Base-by-base conservation (phyloP, 805 yeast genomes). In the Sporopachydermia quercuum region DNA sequence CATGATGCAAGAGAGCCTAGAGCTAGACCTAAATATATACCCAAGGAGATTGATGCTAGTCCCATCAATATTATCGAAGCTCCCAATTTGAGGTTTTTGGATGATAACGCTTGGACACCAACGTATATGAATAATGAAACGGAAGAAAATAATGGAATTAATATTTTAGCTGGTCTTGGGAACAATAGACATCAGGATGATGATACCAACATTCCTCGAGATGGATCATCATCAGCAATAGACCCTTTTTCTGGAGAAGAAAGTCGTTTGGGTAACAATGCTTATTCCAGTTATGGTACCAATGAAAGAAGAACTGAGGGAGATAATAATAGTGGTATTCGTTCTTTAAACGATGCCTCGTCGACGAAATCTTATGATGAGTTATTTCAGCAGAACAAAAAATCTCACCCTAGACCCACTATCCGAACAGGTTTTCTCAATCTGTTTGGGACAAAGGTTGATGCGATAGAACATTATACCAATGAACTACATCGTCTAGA, bases 401-500 rank as follows among this genome's bases (percentile, higher is more conserved):
- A 19, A 19, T 38, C 13, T 39, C 39, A 14, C 11, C 15, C 4
- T 46, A 43, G 50, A 19, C 54, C 59, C n/a, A 53, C 47, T 15
- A 49, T 43, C 14, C 42, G 48, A 39, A 15, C 52, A 3, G 50
- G 49, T 4, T 42, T 37, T 19, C 16, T 45, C 4, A 42, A 47
- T 3, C 38, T 41, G 18, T 52, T 52, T 42, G 60, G 61, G 1
- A 47, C 51, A 8, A 52, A 54, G 38, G 50, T 57, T 19, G 56
- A 53, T 41, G 46, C 57, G 15, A 58, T 73, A 19, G 51, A 54
- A 33, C 41, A 53, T 8, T 55, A 60, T 39, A 46, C 71, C 1
- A 45, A 53, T 14, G 45, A 60, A 37, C 49, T 74, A 33, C 46
- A 55, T 2, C 48, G 48, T 3, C 37, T 70, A 11, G 70, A 73